These are phyloP conservation scores for Primulina tabacum DNA, from an alignment of 257 asterid genomes.

Conservation along the genomic window DNA sequence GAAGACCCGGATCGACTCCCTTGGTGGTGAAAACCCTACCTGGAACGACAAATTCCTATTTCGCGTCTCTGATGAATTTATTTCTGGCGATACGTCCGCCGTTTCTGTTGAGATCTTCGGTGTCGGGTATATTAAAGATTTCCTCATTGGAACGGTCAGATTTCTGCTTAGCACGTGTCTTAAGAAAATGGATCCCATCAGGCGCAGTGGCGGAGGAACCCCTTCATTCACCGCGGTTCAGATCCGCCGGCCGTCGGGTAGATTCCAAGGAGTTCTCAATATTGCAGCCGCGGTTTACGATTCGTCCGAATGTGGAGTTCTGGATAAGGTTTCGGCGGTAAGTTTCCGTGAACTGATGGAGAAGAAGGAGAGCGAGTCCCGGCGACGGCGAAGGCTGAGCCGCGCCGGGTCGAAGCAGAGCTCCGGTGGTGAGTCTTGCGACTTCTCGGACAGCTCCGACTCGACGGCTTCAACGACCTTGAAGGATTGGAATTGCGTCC, in stretches of 20 bases:
- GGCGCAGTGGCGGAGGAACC: conserved; percentile 26
- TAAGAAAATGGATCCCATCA: conserved; percentile 9
- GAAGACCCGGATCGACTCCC: conserved; percentile 60
- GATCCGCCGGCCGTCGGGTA: conserved; percentile 80
- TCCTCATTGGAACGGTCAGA: conserved; percentile 71
- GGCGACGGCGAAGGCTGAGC: conserved; percentile 52
- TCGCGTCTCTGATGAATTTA: conserved; percentile 61
- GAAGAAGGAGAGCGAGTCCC: conserved; percentile 40
- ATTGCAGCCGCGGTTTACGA: conserved; percentile 58
- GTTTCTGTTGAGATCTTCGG: conserved; percentile 76
- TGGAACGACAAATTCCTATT: conserved; percentile 95
- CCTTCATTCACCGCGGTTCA: conserved; percentile 79
- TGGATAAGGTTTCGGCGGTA: conserved; percentile 55
- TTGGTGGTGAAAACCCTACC: conserved; percentile 75
- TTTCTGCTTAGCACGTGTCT: conserved; percentile 64
- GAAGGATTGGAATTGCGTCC: conserved; percentile 67
- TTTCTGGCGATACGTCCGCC: conserved; percentile 75
- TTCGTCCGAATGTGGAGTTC: conserved; percentile 45
- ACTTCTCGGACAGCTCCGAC: conserved; percentile 62
- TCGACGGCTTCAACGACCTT: conserved; percentile 60
- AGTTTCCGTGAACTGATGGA: conserved; percentile 61
- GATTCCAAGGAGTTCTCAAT: conserved; percentile 79
- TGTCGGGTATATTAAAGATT: conserved; percentile 60
- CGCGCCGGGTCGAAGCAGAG: conserved; percentile 63
- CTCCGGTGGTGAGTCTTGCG: conserved; percentile 66